A percentile compares a stretch with the other conserved stretches of the same genome.
Evolutionary conservation across 139 green algal genomes (phyloP).

Genomic region (Chlamydomonas sp.): DNA sequence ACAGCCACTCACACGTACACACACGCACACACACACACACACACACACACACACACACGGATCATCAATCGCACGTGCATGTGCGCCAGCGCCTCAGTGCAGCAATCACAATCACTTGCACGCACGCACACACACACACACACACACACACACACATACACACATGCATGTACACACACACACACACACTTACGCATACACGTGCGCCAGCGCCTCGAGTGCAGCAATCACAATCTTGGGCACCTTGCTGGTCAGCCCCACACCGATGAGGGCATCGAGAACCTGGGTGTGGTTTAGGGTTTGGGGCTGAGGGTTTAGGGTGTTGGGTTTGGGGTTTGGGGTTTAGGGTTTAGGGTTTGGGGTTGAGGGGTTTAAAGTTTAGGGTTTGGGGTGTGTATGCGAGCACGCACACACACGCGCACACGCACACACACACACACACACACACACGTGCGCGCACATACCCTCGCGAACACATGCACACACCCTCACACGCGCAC

Average conservation of each 20-base stretch:
- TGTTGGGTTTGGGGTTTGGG: background rate
- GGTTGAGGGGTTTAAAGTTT: background rate
- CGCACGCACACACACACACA: background rate
- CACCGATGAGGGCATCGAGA: slow-evolving; percentile 27
- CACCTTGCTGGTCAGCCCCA: slow-evolving; percentile 78
- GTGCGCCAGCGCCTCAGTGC: background rate
- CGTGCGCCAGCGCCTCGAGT: slow-evolving; percentile 54
- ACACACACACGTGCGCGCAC: no score
- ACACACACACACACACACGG: slow-evolving; percentile 6
- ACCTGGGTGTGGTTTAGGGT: background rate
- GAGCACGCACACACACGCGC: background rate
- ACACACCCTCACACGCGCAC: no score
- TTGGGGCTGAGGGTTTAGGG: background rate
- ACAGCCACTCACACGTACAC: slow-evolving; percentile 32
- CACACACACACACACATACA: background rate
- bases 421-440: background rate
- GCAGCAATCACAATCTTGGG: slow-evolving; percentile 78
- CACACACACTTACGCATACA: slow-evolving; percentile 48
- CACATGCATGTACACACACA: background rate
- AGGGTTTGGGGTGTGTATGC: background rate
- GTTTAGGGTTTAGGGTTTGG: background rate
- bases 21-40: background rate
- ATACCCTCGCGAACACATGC: no score
- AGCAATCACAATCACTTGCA: background rate
- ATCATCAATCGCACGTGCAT: no score